phyloP scores from a whole-genome alignment of 2,329 filamentous ascomycete species.

The Hypoxylon sp. region DNA sequence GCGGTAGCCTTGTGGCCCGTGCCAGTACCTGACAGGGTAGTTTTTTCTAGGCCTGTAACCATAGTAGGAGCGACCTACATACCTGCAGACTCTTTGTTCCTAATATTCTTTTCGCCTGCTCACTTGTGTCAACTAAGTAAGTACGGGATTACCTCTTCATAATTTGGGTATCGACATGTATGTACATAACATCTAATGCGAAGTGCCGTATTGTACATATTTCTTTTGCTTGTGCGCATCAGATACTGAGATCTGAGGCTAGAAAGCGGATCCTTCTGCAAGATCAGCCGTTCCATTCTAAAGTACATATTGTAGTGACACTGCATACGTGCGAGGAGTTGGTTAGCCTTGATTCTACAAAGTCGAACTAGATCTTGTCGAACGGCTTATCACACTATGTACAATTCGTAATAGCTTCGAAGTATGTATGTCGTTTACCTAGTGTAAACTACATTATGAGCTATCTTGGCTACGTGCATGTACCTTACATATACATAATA shows the following conservation, averaged over 20 bases:
- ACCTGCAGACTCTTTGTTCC: too few species aligned
- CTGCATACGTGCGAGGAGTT: neutral
- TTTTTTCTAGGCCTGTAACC: too few species aligned
- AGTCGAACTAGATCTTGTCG: neutral
- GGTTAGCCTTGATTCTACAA: neutral
- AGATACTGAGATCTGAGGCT: constrained; percentile 30
- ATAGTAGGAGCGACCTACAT: too few species aligned
- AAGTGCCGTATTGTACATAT: constrained; percentile 19
- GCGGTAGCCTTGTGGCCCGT: too few species aligned
- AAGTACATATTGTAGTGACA: neutral
- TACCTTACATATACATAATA: too few species aligned
- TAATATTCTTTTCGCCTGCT: neutral
- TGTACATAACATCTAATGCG: constrained; percentile 9
- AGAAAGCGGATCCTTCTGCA: constrained; percentile 33
- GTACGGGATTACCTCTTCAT: constrained; percentile 21
- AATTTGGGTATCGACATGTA: neutral
- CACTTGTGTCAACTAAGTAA: neutral
- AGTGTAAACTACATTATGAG: too few species aligned
- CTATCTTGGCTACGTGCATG: neutral
- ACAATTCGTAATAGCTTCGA: neutral
- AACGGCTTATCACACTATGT: neutral
- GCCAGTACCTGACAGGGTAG: too few species aligned
- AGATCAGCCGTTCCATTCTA: constrained; percentile 32
- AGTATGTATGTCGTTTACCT: too few species aligned
- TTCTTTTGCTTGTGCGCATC: constrained; percentile 10